phyloP scores from a whole-genome alignment of 257 asterid species.

The Nyctanthes arbortristis region DNA sequence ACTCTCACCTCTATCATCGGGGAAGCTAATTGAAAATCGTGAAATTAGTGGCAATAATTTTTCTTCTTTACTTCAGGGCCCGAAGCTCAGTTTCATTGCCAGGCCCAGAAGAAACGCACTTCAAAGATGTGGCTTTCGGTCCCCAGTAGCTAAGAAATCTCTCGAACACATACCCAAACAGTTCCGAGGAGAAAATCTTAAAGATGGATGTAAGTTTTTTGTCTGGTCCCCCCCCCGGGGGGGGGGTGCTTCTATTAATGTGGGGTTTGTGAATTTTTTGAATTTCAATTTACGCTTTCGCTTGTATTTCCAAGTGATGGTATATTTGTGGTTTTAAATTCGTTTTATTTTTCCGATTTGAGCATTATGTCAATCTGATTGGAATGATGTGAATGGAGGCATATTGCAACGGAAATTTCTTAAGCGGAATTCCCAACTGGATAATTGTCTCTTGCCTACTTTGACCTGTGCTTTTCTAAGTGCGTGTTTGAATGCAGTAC shows the following conservation, averaged over 20 bases:
- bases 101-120: conserved; percentile 31
- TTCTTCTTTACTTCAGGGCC: conserved; percentile 41
- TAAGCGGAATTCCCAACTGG: not conserved
- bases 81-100: conserved; percentile 45
- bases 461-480: not conserved
- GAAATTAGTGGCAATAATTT: conserved; percentile 30
- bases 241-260: not conserved
- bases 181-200: conserved; percentile 82
- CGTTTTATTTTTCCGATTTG: not conserved
- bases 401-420: not conserved
- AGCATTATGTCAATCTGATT: no score
- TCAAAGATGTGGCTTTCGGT: conserved; percentile 50
- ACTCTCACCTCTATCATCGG: conserved; percentile 53
- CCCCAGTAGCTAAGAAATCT: conserved; percentile 56
- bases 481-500: not conserved
- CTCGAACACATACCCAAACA: conserved; percentile 77
- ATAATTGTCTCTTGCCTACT: not conserved
- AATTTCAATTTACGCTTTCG: not conserved
- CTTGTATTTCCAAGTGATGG: not conserved
- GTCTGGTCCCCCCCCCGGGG: not conserved
- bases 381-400: not conserved
- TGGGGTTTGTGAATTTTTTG: not conserved
- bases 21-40: conserved; percentile 35
- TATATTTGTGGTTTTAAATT: not conserved
- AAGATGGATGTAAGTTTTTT: conserved; percentile 70